Evolutionary conservation across 2,329 filamentous ascomycete species (phyloP).

Genomic region (Claviceps sp.): DNA sequence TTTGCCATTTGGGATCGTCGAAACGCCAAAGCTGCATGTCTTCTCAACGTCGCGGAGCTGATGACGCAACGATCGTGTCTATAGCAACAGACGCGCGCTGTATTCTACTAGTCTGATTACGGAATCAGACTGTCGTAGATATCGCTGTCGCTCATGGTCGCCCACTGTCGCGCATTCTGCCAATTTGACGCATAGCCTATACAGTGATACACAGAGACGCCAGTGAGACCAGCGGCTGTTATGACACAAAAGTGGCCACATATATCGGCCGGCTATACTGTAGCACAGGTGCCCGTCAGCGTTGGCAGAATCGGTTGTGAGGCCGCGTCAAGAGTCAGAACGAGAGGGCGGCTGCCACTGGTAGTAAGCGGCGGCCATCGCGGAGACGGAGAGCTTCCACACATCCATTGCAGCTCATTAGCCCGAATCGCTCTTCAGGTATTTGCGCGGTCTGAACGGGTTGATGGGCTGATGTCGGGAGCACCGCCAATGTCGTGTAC

Average conservation of each 20-base stretch:
- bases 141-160: neutral
- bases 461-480: neutral
- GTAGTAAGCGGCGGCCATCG: no score
- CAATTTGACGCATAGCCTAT: neutral
- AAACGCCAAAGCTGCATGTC: neutral
- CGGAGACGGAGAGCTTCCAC: neutral
- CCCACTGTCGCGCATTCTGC: neutral
- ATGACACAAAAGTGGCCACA: neutral
- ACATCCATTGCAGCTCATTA: neutral
- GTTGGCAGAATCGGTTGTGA: neutral
- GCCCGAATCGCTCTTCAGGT: neutral
- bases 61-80: neutral
- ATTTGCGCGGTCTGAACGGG: neutral
- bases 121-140: neutral
- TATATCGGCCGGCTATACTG: neutral
- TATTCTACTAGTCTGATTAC: neutral
- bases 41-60: neutral
- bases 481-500: neutral
- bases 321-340: neutral
- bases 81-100: neutral
- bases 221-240: neutral
- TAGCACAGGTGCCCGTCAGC: neutral
- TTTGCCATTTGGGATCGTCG: neutral
- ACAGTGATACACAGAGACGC: neutral
- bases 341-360: no score